Evolutionary conservation across 192 early-diverging fungal species (phyloP).

Genomic region (Coemansia erecta): DNA sequence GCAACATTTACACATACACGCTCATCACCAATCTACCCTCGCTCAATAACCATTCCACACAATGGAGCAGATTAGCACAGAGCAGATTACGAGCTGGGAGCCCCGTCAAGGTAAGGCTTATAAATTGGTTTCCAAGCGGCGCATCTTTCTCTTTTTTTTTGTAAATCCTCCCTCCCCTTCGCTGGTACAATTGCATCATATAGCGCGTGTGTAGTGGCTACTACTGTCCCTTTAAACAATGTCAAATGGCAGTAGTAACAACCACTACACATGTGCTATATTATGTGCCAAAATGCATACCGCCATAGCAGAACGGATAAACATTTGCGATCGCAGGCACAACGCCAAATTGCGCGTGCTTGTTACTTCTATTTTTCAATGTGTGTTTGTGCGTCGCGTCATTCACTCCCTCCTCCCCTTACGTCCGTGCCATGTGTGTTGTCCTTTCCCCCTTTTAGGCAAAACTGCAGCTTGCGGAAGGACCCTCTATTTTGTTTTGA

Average conservation of each 20-base stretch:
- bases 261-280: too few relatives aligned
- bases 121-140: too few relatives aligned
- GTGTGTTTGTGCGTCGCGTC: background rate
- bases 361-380: background rate
- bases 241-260: too few relatives aligned
- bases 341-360: slow-evolving; percentile 7
- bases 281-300: background rate
- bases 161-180: too few relatives aligned
- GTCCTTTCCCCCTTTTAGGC: too few relatives aligned
- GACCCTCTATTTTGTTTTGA: too few relatives aligned
- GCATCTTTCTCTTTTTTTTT: too few relatives aligned
- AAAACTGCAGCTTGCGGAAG: too few relatives aligned
- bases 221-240: too few relatives aligned
- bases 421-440: too few relatives aligned
- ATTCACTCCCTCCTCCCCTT: background rate
- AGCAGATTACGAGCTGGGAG: slow-evolving; percentile 8
- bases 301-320: slow-evolving; percentile 19
- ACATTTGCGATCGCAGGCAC: slow-evolving; percentile 2
- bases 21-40: background rate
- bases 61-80: slow-evolving; percentile 9
- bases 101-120: slow-evolving; percentile 9
- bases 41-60: background rate
- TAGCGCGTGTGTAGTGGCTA: background rate
- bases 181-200: background rate
- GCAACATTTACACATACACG: background rate